Conservation (phyloP, 2,329 filamentous ascomycete species). For the Ophiosphaerella herpotricha region DNA sequence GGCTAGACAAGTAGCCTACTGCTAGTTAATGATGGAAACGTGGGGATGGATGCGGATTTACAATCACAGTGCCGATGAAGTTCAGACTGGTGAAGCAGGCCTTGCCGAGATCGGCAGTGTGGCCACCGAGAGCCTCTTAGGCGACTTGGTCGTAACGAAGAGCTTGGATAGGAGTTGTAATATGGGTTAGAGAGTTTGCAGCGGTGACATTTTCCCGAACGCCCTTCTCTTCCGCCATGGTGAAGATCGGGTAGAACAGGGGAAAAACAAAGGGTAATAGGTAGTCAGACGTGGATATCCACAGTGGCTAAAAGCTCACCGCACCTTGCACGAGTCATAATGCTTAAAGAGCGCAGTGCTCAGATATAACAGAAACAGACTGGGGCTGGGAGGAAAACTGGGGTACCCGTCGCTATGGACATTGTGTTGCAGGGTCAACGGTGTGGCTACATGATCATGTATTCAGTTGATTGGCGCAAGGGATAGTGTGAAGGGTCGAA, state of each 20-base stretch:
- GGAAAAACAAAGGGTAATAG: neutral
- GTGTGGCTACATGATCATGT: no score
- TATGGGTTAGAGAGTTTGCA: constrained; percentile 7
- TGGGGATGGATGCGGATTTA: constrained; percentile 11
- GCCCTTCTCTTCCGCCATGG: constrained; percentile 29
- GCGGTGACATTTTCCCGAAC: constrained; percentile 13
- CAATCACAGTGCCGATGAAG: constrained; percentile 39
- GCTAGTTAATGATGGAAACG: neutral
- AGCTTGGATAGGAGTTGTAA: constrained; percentile 14
- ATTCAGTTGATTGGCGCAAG: no score
- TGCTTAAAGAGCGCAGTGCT: no score
- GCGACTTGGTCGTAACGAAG: constrained; percentile 38
- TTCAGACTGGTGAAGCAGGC: constrained; percentile 30
- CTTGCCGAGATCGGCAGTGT: constrained; percentile 27
- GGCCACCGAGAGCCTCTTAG: constrained; percentile 33
- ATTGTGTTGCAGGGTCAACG: no score
- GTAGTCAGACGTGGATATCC: no score
- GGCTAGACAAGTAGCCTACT: constrained; percentile 35
- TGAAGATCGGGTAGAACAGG: neutral
- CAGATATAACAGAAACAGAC: no score
- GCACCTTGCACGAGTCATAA: no score
- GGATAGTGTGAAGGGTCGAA: no score
- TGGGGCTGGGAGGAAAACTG: no score
- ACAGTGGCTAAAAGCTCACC: no score
- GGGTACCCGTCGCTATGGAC: no score